Percentiles rank a stretch among this genome's conserved stretches.
Conservation (phyloP, 805 yeast species). For the Metschnikowia henanensis region DNA sequence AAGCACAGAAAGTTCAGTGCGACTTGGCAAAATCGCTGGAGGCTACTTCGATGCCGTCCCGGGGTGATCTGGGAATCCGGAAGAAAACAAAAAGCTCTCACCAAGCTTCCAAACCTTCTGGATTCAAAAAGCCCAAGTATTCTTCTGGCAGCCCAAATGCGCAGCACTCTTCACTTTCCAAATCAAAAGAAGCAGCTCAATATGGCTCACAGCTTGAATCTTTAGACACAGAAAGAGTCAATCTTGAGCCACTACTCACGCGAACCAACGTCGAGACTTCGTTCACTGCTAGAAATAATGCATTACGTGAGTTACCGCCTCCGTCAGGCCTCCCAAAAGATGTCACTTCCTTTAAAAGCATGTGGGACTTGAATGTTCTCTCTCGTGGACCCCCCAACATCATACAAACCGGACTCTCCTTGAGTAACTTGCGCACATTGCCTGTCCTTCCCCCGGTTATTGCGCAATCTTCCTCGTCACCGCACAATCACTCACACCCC, state of each 20-base stretch:
- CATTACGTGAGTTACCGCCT: background rate
- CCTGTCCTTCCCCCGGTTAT: background rate
- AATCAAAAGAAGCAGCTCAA: background rate
- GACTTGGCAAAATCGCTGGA: constrained; percentile 13
- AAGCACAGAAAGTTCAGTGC: constrained; percentile 12
- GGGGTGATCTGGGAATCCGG: background rate
- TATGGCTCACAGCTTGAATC: background rate
- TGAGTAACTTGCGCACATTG: background rate
- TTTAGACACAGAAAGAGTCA: background rate
- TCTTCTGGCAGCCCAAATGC: background rate
- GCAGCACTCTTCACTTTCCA: background rate
- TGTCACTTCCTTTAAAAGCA: background rate
- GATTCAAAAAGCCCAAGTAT: background rate
- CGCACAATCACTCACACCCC: background rate
- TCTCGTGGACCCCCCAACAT: background rate
- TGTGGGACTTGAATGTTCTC: background rate
- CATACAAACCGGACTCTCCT: background rate
- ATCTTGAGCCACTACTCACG: no score
- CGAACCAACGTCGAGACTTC: no score
- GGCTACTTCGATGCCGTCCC: background rate
- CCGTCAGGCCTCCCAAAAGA: background rate
- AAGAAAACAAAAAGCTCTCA: background rate
- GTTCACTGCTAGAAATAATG: no score
- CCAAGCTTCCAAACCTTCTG: background rate
- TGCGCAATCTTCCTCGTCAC: constrained; percentile 1